phyloP scores from a whole-genome alignment of 345 rosid species.

The Populus ilicifolia region DNA sequence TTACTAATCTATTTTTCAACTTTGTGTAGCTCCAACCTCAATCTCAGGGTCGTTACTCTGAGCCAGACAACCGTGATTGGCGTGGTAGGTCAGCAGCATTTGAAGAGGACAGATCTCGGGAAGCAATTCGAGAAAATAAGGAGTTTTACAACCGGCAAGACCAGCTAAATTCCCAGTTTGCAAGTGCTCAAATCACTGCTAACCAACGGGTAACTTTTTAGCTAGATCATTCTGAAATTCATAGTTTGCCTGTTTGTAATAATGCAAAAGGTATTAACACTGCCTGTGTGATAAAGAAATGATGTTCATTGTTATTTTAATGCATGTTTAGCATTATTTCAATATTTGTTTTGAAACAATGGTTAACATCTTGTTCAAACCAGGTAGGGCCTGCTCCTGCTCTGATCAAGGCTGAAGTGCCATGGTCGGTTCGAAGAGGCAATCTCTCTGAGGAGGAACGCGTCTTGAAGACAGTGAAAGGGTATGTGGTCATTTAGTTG shows the following conservation, averaged over 20 bases:
- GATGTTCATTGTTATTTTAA: not conserved
- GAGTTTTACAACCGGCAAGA: conserved; percentile 34
- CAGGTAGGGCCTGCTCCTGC: conserved; percentile 67
- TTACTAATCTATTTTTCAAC: not conserved
- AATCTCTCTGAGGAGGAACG: conserved; percentile 71
- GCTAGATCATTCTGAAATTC: not conserved
- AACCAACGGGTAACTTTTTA: conserved; percentile 40
- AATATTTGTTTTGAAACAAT: not conserved
- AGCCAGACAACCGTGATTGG: conserved; percentile 86
- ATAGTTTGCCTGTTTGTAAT: not conserved
- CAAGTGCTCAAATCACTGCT: conserved; percentile 39
- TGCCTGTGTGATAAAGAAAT: not conserved
- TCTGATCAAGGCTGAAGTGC: conserved; percentile 73
- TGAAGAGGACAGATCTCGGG: conserved; percentile 63
- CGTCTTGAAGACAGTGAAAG: conserved; percentile 74
- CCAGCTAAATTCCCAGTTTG: conserved; percentile 39
- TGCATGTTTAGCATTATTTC: not conserved
- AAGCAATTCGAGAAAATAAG: conserved; percentile 34
- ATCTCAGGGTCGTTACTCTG: conserved; percentile 53
- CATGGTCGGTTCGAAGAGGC: conserved; percentile 80
- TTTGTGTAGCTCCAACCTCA: conserved; percentile 39
- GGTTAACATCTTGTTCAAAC: conserved; percentile 8
- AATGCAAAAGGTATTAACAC: not conserved
- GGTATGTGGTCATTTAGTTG: conserved; percentile 39
- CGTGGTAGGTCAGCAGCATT: conserved; percentile 54